Evolutionary conservation across 2,329 filamentous ascomycete genomes (phyloP), one percentile per base, ranked within the genome.

Genomic region (Microsporum ferrugineum): DNA sequence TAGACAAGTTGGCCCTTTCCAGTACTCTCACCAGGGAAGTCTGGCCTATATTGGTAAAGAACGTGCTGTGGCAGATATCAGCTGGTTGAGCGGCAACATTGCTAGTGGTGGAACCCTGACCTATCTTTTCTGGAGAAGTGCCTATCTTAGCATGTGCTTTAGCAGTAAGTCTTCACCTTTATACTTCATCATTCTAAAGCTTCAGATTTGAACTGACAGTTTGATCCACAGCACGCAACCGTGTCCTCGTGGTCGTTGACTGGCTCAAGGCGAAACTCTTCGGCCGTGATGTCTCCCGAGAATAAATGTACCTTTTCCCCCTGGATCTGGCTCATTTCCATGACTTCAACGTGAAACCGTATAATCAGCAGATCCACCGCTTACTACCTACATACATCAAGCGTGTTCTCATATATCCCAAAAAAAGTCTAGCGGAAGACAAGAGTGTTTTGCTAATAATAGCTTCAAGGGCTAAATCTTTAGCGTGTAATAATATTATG

Each of bases 131-230:
- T 99, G 94, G 94, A 84, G 91, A 74, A 95, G 89, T 72, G 94
- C 92, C 60, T 99, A 99, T 77, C 80, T 99, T 75, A 96, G 90
- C 82, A 99, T 99, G 94, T 96, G 92, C 84, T 99, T 99, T 77
- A 97, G 91, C 85, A 91, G 90, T 94, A 83, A 86, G 89, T 88
- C 67, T 63, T 38, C 39, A 57, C 31, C 17, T 51, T 57, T 29
- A 33, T 17, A 10, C 33, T 14, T 56, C 7, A 23, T 57, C 58
- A 39, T 23, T 34, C 43, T 55, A 23, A 23, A 23, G 17, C 4
- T 51, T 34, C 51, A 33, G 12, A 36, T n/a, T 27, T 23, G 5
- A 56, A 38, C 31, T 56, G 38, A 56, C 53, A 10, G 34, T 2
- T 41, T n/a, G 23, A n/a, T 39, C 23, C 29, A 36, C 23, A 95